Evolutionary conservation across 768 basidiomycete species (phyloP), one percentile per base, ranked within the genome.

Genomic region (Trametes gibbosa): DNA sequence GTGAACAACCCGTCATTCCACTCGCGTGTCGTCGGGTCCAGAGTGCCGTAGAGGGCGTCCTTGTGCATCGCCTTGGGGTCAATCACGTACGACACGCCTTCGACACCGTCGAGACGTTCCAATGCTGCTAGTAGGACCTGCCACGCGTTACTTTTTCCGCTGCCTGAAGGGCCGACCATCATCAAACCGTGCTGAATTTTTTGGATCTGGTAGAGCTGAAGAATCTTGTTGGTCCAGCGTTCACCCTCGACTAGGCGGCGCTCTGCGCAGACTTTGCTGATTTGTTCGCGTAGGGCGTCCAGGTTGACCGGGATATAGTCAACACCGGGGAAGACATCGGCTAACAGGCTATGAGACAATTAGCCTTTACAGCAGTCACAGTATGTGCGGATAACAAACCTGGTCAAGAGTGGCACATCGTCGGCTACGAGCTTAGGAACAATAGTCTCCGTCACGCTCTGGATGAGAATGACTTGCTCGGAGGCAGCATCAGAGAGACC

Each of bases 1-100:
- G 97, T 99, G 78, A 99, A 99, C 2, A 99, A 79, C 56, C 97
- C 96, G 70, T 99, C 97, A 58, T 95, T 98, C 97, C 97, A 99
- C 71, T 99, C 97, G 59, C 97, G 87, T 2, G 97, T 99, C 0
- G 97, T 99, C 37, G 84, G 90, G 69, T 99, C 97, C 61, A 99
- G 81, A 1, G 95, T 98, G 42, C 97, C 97, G 70, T 99, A 99
- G 23, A 99, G 80, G 1, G 91, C 93, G 65, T 99, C 97, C 75
- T 99, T 99, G 75, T 97, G 90, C 79, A 99, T 98, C 13, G 97
- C 97, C 73, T 99, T 99, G 10, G 97, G 95, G 69, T 99, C 97
- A 66, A 99, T 98, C 63, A 98, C 93, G 73, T 99, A 98, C 1
- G 93, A 76, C 21, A 96, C 84, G 10, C 97, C 95, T 74, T 99